phyloP scores from a whole-genome alignment of 2,329 filamentous ascomycete genomes.

The Penicillium concentricum region DNA sequence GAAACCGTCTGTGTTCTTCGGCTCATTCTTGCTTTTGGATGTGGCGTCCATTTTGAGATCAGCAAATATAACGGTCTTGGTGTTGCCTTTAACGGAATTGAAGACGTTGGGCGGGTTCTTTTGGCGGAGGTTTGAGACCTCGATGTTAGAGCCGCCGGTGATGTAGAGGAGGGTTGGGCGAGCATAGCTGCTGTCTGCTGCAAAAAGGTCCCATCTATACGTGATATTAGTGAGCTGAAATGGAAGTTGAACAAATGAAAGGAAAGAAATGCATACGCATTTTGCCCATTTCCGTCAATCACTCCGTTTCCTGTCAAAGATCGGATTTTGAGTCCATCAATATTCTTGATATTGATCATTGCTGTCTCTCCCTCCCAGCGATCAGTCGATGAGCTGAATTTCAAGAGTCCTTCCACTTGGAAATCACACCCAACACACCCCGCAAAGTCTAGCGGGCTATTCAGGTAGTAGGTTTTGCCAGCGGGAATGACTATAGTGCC shows the following conservation, averaged over 20 bases:
- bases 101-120: conserved; percentile 51
- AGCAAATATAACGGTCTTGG: conserved; percentile 38
- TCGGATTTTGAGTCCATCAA: conserved; percentile 41
- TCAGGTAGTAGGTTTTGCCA: conserved; percentile 44
- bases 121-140: conserved; percentile 38
- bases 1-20: conserved; percentile 49
- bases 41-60: conserved; percentile 40
- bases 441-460: conserved; percentile 44
- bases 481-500: conserved; percentile 49
- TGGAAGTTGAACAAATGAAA: background rate
- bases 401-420: conserved; percentile 48
- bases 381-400: conserved; percentile 39
- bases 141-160: conserved; percentile 39
- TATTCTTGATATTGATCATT: conserved; percentile 42
- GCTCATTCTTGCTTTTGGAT: conserved; percentile 38
- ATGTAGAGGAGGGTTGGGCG: conserved; percentile 47
- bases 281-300: conserved; percentile 51
- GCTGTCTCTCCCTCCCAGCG: conserved; percentile 45
- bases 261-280: conserved; percentile 25
- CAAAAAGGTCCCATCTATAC: conserved; percentile 42
- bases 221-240: background rate
- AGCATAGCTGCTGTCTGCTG: conserved; percentile 36
- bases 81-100: conserved; percentile 40
- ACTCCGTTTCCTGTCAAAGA: conserved; percentile 43
- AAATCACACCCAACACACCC: conserved; percentile 48